Evolutionary conservation across 306 rosid species (phyloP), one percentile per base, ranked within the genome.

Genomic region (Cucurbita pepo): DNA sequence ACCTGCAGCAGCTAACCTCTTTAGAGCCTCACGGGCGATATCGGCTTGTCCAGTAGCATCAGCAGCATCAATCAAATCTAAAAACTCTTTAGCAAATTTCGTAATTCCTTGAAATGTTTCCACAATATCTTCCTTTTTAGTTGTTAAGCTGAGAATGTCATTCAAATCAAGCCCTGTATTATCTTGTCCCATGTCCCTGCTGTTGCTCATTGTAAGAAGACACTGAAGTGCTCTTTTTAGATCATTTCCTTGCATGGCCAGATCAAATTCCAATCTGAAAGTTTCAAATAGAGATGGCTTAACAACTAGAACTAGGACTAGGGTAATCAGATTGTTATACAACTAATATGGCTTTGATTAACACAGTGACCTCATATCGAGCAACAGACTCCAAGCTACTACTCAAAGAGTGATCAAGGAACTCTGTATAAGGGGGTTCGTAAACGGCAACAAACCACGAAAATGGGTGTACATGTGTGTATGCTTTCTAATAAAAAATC

Each of bases 1-100:
- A 60, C 89, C 99, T 7, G 99, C 96, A 53, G 99, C 95, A 65
- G 91, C 99, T 82, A 94, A 82, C 83, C 99, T 86, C 77, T 94
- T 91, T 21, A 94, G 90, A 72, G 99, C 97, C 82, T 91, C 99
- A 80, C 96, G 94, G 38, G 97, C 99, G 82, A 94, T 91, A 71
- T 94, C 99, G 84, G 85, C 87, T 80, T 94, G 99, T 78, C 89
- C 99, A 74, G 99, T 94, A 77, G 99, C 99, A 85, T 94, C 99
- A 56, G 99, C 99, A 1, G 99, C 99, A 43, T 94, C 99, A 67
- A 94, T 91, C 79, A 94, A 97, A 86, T 94, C 97, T 85, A 94
- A 71, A 83, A 94, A 94, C 80, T 94, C 99, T 81, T 78, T 91
- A 4, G 97, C 97, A 0, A 87, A 94, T 81, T 94, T 94, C 82